phyloP scores from a whole-genome alignment of 192 early-diverging fungal species.

The Neocallimastix lanati region DNA sequence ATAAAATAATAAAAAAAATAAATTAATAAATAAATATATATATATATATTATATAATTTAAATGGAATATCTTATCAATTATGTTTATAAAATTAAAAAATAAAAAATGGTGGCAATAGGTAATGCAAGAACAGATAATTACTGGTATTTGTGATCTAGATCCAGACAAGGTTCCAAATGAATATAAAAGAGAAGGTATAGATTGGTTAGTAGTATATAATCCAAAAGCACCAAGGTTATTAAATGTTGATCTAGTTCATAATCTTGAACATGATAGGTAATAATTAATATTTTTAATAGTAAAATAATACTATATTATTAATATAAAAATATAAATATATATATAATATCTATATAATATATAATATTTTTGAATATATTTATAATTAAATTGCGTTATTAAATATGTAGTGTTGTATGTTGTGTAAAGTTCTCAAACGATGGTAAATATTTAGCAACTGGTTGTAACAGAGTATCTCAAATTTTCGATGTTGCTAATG shows the following conservation, averaged over 20 bases:
- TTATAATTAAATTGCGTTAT: background rate
- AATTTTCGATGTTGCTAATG: conserved; percentile 70
- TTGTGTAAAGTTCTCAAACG: conserved; percentile 86
- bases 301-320: too few species aligned
- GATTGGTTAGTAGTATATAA: conserved; percentile 75
- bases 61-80: too few species aligned
- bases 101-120: too few species aligned
- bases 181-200: conserved; percentile 49
- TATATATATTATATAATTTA: too few species aligned
- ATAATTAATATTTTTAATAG: too few species aligned
- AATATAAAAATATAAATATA: too few species aligned
- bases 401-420: conserved; percentile 61
- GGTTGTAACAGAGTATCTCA: conserved; percentile 81
- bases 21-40: too few species aligned
- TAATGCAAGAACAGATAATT: conserved; percentile 3
- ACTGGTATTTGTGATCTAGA: conserved; percentile 54
- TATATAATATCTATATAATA: too few species aligned
- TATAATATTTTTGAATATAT: too few species aligned
- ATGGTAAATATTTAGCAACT: conserved; percentile 79
- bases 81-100: too few species aligned
- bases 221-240: conserved; percentile 3
- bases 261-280: conserved; percentile 36
- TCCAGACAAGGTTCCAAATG: conserved; percentile 52
- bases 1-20: too few species aligned
- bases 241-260: conserved; percentile 18